phyloP scores from a whole-genome alignment of 495 filamentous ascomycete species.

The Penicillium flavigenum region DNA sequence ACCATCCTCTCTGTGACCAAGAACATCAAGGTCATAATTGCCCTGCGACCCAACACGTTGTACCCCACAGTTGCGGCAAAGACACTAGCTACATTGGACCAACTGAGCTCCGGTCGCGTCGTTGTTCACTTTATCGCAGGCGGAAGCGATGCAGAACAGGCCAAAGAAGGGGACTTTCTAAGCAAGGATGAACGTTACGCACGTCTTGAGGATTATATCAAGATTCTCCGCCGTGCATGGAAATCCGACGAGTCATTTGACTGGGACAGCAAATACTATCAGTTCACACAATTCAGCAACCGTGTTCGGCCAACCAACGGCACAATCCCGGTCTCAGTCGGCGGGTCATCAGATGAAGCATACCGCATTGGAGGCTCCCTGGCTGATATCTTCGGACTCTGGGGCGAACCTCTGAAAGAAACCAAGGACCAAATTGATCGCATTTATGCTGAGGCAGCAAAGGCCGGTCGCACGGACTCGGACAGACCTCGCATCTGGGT shows the following conservation, averaged over 20 bases:
- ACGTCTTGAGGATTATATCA: slow-evolving; percentile 54
- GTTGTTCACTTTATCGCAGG: slow-evolving; percentile 59
- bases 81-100: slow-evolving; percentile 54
- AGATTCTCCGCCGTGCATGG: slow-evolving; percentile 53
- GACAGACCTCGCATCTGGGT: slow-evolving; percentile 56
- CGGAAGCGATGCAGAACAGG: slow-evolving; percentile 53
- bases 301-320: slow-evolving; percentile 48
- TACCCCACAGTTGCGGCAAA: slow-evolving; percentile 57
- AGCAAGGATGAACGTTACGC: slow-evolving; percentile 52
- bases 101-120: slow-evolving; percentile 49
- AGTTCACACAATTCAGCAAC: slow-evolving; percentile 54
- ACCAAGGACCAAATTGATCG: slow-evolving; percentile 55
- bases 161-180: slow-evolving; percentile 54
- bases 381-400: slow-evolving; percentile 56
- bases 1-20: slow-evolving; percentile 53
- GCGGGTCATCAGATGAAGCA: slow-evolving; percentile 52
- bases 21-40: slow-evolving; percentile 56
- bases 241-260: slow-evolving; percentile 51
- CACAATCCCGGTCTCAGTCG: slow-evolving; percentile 52
- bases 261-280: slow-evolving; percentile 52
- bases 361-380: slow-evolving; percentile 53
- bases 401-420: slow-evolving; percentile 57
- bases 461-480: slow-evolving; percentile 35
- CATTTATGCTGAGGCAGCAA: slow-evolving; percentile 49
- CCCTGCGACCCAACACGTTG: slow-evolving; percentile 55